Percentiles rank a stretch among this genome's conserved stretches.
Conservation (phyloP, 1,284 basidiomycete species). For the Microbotryum saponariae region DNA sequence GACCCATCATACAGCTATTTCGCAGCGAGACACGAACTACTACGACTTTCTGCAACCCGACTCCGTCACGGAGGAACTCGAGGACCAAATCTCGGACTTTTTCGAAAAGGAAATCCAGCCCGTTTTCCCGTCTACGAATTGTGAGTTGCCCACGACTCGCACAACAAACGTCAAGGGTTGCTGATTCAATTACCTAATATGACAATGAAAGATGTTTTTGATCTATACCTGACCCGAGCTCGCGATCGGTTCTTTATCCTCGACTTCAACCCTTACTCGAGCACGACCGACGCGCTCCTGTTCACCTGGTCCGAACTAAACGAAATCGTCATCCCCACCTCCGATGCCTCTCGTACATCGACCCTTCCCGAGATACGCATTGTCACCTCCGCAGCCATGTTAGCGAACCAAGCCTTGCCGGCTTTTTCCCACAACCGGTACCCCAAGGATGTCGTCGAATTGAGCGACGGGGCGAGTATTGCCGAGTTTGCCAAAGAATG, state of each 20-base stretch:
- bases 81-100: slow-evolving; percentile 52
- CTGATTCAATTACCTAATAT: not conserved
- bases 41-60: slow-evolving; percentile 76
- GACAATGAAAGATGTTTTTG: slow-evolving; percentile 60
- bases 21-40: slow-evolving; percentile 82
- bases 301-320: slow-evolving; percentile 75
- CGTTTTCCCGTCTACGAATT: slow-evolving; percentile 58
- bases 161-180: too few species aligned
- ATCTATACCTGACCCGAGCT: slow-evolving; percentile 76
- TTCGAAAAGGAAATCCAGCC: slow-evolving; percentile 60
- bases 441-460: slow-evolving; percentile 72
- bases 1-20: slow-evolving; percentile 54
- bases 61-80: slow-evolving; percentile 52
- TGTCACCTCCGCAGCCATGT: slow-evolving; percentile 58
- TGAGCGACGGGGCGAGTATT: slow-evolving; percentile 65
- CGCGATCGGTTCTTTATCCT: slow-evolving; percentile 66
- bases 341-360: slow-evolving; percentile 20
- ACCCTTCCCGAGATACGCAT: slow-evolving; percentile 54
- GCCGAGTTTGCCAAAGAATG: slow-evolving; percentile 62
- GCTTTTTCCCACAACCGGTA: slow-evolving; percentile 82
- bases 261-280: slow-evolving; percentile 83
- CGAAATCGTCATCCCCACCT: slow-evolving; percentile 37
- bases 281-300: slow-evolving; percentile 74
- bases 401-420: slow-evolving; percentile 61
- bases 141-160: slow-evolving; percentile 47